These are phyloP conservation scores for Lithohypha guttulata DNA, from an alignment of 2,329 filamentous ascomycete genomes.

Conservation along the genomic window DNA sequence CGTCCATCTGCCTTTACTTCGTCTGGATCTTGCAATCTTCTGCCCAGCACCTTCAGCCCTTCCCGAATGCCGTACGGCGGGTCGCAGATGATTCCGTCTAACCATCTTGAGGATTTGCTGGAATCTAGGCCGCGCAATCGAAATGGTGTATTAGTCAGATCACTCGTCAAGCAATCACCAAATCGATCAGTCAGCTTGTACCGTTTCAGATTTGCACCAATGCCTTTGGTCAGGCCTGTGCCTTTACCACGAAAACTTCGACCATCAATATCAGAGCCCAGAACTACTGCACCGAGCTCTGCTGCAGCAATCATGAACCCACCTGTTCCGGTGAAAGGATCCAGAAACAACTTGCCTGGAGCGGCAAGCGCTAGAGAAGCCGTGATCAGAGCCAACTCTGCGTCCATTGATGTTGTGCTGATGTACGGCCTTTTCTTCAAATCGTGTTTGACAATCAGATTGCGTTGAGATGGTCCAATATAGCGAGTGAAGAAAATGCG, in stretches of 20 bases:
- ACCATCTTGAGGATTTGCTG: constrained; percentile 36
- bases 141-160: constrained; percentile 79
- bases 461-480: constrained; percentile 55
- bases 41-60: constrained; percentile 76
- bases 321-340: constrained; percentile 91
- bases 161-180: constrained; percentile 71
- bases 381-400: constrained; percentile 80
- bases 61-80: constrained; percentile 93
- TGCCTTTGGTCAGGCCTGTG: constrained; percentile 26
- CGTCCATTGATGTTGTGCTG: constrained; percentile 93
- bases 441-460: constrained; percentile 63
- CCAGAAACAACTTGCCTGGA: constrained; percentile 79
- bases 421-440: constrained; percentile 92
- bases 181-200: constrained; percentile 59
- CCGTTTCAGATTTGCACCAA: constrained; percentile 69
- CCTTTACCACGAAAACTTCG: constrained; percentile 66
- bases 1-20: background rate
- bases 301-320: constrained; percentile 85
- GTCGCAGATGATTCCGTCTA: constrained; percentile 91
- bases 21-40: constrained; percentile 42
- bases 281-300: constrained; percentile 73
- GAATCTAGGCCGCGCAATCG: constrained; percentile 31
- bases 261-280: constrained; percentile 89
- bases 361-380: constrained; percentile 79
- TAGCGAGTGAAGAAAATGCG: constrained; percentile 62